A percentile compares a stretch with the other conserved stretches of the same genome.
Conservation (phyloP, 2,329 filamentous ascomycete species). For the Phialophora verrucosa region DNA sequence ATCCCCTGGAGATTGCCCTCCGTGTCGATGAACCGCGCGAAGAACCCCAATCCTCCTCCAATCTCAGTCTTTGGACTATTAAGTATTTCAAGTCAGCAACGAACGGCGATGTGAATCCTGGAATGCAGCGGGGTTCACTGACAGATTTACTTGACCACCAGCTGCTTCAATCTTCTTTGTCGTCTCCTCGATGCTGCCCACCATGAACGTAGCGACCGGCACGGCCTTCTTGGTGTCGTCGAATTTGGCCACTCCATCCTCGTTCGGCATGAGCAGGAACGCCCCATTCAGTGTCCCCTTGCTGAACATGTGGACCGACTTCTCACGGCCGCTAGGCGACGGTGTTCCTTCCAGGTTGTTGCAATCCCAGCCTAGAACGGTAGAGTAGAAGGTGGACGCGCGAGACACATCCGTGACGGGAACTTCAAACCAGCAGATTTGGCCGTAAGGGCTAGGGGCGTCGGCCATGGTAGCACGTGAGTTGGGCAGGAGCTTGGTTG, state of each 20-base stretch:
- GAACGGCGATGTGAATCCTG: too few species aligned
- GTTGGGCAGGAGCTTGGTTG: background rate
- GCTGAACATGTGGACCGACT: constrained; percentile 13
- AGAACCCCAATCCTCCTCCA: constrained; percentile 15
- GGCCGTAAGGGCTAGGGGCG: background rate
- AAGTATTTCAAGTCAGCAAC: background rate
- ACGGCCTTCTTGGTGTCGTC: background rate
- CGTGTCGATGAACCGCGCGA: constrained; percentile 5
- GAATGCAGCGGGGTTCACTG: background rate
- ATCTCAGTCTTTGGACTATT: constrained; percentile 12
- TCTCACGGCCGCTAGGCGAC: constrained; percentile 1
- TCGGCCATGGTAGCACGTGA: background rate
- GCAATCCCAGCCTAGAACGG: constrained; percentile 7
- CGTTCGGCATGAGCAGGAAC: background rate
- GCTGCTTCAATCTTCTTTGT: constrained; percentile 6
- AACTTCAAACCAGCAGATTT: constrained; percentile 11
- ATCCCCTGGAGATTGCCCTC: constrained; percentile 8
- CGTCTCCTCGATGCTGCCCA: constrained; percentile 8
- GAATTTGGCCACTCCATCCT: constrained; percentile 5
- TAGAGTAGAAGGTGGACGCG: constrained; percentile 2
- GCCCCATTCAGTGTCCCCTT: constrained; percentile 8
- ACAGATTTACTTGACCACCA: constrained; percentile 6
- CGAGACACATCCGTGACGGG: constrained; percentile 6
- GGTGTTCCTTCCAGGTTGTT: background rate
- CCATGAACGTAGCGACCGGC: constrained; percentile 1